Evolutionary conservation across 1,284 basidiomycete genomes (phyloP).

Genomic region (Malassezia sp.): DNA sequence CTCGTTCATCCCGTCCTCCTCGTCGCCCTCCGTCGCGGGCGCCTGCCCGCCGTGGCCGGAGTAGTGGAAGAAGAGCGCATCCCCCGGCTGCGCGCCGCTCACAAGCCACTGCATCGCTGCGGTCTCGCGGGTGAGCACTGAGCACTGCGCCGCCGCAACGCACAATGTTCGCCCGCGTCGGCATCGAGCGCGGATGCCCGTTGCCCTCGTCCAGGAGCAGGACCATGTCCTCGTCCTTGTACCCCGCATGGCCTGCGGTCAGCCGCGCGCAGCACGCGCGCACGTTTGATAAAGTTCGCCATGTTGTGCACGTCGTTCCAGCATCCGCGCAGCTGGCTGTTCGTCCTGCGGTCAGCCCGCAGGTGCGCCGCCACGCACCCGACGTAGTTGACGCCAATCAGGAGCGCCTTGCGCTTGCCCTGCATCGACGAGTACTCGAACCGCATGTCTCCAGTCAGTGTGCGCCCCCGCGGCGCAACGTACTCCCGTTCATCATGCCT

Average conservation of each 20-base stretch:
- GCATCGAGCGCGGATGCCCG: constrained; percentile 34
- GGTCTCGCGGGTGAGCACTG: constrained; percentile 18
- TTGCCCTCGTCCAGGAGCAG: constrained; percentile 38
- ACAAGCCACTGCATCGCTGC: constrained; percentile 47
- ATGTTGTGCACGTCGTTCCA: constrained; percentile 46
- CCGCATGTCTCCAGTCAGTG: constrained; percentile 16
- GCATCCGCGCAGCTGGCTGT: constrained; percentile 41
- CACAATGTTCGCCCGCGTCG: constrained; percentile 42
- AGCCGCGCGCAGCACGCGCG: not conserved
- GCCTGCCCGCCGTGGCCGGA: constrained; percentile 45
- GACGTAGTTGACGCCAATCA: constrained; percentile 46
- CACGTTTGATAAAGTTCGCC: constrained; percentile 33
- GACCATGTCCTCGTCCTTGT: constrained; percentile 45
- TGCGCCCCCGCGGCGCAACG: constrained; percentile 1
- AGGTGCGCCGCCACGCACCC: constrained; percentile 16
- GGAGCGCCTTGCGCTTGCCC: constrained; percentile 43
- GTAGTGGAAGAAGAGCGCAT: constrained; percentile 47
- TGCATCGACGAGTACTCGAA: constrained; percentile 43
- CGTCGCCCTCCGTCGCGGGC: constrained; percentile 40
- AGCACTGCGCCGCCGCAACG: not conserved
- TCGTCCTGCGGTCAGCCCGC: constrained; percentile 14
- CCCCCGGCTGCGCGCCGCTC: constrained; percentile 33
- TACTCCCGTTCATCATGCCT: constrained; percentile 28
- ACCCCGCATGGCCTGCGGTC: constrained; percentile 27
- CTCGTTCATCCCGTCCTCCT: constrained; percentile 46